phyloP scores from a whole-genome alignment of 805 yeast genomes.

The Candida nanaspora region DNA sequence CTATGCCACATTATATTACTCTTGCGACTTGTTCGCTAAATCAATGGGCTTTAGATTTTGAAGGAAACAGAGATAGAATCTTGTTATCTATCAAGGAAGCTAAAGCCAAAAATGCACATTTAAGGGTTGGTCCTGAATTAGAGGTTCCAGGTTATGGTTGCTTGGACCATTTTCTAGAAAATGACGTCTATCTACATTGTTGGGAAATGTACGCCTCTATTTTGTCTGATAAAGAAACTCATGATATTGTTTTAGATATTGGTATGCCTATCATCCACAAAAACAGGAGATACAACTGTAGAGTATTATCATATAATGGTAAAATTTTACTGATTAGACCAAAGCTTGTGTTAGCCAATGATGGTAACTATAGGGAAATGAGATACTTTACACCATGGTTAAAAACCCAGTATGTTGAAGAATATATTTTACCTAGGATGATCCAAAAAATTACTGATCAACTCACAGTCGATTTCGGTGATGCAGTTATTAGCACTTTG shows the following conservation, averaged over 20 bases:
- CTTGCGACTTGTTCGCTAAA: slow-evolving; percentile 91
- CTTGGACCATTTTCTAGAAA: slow-evolving; percentile 85
- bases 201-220: slow-evolving; percentile 93
- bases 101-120: slow-evolving; percentile 62
- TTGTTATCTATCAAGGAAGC: slow-evolving; percentile 74
- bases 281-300: slow-evolving; percentile 84
- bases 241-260: slow-evolving; percentile 76
- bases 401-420: slow-evolving; percentile 69
- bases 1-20: slow-evolving; percentile 83
- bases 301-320: slow-evolving; percentile 75
- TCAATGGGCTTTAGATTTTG: slow-evolving; percentile 98
- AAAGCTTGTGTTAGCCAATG: slow-evolving; percentile 88
- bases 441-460: slow-evolving; percentile 66
- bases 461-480: slow-evolving; percentile 71
- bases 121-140: slow-evolving; percentile 95
- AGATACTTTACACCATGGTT: slow-evolving; percentile 95
- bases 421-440: slow-evolving; percentile 60
- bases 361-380: slow-evolving; percentile 98
- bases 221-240: slow-evolving; percentile 55
- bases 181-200: slow-evolving; percentile 79
- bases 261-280: slow-evolving; percentile 94
- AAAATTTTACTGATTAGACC: slow-evolving; percentile 83
- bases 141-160: slow-evolving; percentile 95
- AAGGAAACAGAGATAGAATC: slow-evolving; percentile 92
- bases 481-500: slow-evolving; percentile 74